Conservation (phyloP, 805 yeast species). For the Starmerella sirachaensis region DNA sequence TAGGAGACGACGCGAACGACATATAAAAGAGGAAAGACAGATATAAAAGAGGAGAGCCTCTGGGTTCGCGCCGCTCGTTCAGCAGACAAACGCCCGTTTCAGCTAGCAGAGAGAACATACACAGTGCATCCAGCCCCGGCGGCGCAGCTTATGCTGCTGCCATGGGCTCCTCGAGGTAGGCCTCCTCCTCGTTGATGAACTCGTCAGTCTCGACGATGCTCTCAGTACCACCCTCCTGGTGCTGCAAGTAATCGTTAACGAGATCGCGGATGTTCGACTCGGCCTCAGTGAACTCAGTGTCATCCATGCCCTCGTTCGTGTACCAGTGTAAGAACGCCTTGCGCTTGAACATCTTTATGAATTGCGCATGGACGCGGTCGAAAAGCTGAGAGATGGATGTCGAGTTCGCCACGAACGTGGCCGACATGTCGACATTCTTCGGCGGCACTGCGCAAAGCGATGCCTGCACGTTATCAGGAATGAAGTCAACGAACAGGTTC, state of each 20-base stretch:
- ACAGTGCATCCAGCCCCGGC: too few species aligned
- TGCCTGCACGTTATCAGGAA: constrained; percentile 89
- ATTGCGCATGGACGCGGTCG: constrained; percentile 80
- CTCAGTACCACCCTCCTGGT: constrained; percentile 81
- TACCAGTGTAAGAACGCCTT: constrained; percentile 96
- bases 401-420: constrained; percentile 86
- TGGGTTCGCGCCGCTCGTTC: too few species aligned
- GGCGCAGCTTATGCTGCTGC: constrained; percentile 8
- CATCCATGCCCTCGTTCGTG: constrained; percentile 93
- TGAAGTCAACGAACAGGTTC: constrained; percentile 86
- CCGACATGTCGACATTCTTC: constrained; percentile 72
- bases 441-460: constrained; percentile 90
- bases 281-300: constrained; percentile 86
- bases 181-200: constrained; percentile 7
- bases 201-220: constrained; percentile 34
- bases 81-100: too few species aligned
- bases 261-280: constrained; percentile 83
- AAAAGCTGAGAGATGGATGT: constrained; percentile 87
- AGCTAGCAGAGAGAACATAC: too few species aligned
- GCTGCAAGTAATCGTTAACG: constrained; percentile 82
- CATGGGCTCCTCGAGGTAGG: constrained; percentile 6
- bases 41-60: too few species aligned
- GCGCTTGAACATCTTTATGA: constrained; percentile 83
- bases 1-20: too few species aligned
- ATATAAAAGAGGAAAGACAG: too few species aligned